Base-by-base conservation (phyloP, 2,329 filamentous ascomycete species). In the Colletotrichum nymphaeae region DNA sequence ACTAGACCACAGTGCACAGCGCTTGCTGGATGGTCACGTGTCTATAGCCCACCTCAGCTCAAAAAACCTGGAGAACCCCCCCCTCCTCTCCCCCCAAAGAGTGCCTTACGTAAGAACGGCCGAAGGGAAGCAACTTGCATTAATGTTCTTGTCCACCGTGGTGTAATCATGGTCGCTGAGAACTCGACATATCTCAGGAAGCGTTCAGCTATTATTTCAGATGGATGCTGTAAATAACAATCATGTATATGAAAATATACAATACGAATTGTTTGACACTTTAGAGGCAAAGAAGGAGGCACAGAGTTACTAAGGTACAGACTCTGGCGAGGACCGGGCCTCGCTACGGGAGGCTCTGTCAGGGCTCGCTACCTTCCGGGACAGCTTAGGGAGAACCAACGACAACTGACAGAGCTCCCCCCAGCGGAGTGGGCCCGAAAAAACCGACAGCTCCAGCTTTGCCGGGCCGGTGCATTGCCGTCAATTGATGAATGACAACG, bases 391-490 rank as follows among this genome's bases (percentile, higher is more conserved):
- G 52, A n/a, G n/a, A 24, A 35, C 62, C 22, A 24, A 24, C 14
- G 42, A 53, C 46, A n/a, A 63, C 60, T 55, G n/a, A 53, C 42
- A 53, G 24, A 69, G 66, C 55, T 55, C 63, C 67, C 56, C 35
- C 57, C 30, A 63, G 14, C 69, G 64, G 69, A 63, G 69, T 63
- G 69, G 69, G 49, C 16, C 68, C 46, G 63, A 65, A 65, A 58
- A 64, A 73, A 55, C 71, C 55, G 63, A 65, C 56, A 73, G 71
- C 71, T 70, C 71, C 60, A 73, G 57, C 49, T 53, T 49, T 49
- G 60, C 71, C 67, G 71, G 71, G 60, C 71, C 71, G 71, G 71
- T 70, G 67, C 67, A 73, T 73, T 71, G 56, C 71, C 70, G 70
- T 73, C 70, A 73, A 72, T 72, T 68, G 64, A 67, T 68, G 69